phyloP scores from a whole-genome alignment of 2,329 filamentous ascomycete genomes.

The Fusarium verticillioides region DNA sequence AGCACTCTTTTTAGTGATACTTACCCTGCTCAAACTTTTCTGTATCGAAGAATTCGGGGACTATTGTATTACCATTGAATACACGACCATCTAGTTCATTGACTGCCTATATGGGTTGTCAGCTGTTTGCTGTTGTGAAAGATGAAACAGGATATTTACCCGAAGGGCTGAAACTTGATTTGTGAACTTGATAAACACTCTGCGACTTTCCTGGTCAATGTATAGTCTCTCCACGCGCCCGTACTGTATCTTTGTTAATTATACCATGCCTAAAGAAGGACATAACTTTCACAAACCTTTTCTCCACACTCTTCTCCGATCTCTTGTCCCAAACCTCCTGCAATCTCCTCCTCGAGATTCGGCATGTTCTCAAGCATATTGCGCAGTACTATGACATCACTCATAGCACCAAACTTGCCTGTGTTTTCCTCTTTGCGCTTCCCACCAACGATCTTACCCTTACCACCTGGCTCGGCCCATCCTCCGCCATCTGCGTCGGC shows the following conservation, averaged over 20 bases:
- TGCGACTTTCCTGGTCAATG: constrained; percentile 71
- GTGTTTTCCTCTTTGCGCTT: constrained; percentile 61
- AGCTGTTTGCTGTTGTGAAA: not conserved
- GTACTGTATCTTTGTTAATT: constrained; percentile 64
- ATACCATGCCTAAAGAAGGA: not conserved
- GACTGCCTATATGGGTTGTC: constrained; percentile 70
- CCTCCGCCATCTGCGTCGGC: constrained; percentile 83
- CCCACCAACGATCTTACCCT: constrained; percentile 85
- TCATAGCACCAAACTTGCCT: constrained; percentile 76
- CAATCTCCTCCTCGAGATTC: constrained; percentile 81
- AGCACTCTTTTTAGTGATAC: constrained; percentile 47
- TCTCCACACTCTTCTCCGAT: constrained; percentile 94
- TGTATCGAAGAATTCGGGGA: constrained; percentile 82
- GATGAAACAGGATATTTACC: constrained; percentile 62
- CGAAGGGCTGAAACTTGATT: constrained; percentile 84
- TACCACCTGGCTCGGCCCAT: constrained; percentile 74
- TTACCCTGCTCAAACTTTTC: constrained; percentile 83
- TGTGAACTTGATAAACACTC: constrained; percentile 95
- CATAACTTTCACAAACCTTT: constrained; percentile 61
- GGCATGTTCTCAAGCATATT: constrained; percentile 88
- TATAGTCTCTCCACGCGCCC: constrained; percentile 84
- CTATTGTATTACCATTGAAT: constrained; percentile 88
- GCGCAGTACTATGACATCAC: constrained; percentile 81
- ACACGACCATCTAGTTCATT: constrained; percentile 88
- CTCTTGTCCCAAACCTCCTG: constrained; percentile 83